Percentiles rank a stretch among this genome's conserved stretches.
Conservation (phyloP, 1,139 yeast genomes). For the Kurtzmaniella natalensis region DNA sequence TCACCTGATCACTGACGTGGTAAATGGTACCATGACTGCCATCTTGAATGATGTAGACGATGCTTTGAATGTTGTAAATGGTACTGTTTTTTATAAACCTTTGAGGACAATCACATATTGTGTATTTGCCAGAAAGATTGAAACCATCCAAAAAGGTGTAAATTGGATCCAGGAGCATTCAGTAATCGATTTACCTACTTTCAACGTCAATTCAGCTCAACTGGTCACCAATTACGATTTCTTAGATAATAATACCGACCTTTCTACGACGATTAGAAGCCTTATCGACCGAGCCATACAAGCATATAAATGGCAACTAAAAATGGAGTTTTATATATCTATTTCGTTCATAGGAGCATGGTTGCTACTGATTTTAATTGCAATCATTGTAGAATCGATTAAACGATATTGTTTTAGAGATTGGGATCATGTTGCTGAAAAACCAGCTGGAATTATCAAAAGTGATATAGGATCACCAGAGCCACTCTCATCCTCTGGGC, state of each 20-base stretch:
- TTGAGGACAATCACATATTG: constrained; percentile 70
- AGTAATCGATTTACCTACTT: background rate
- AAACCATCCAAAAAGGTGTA: constrained; percentile 61
- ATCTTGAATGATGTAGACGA: constrained; percentile 47
- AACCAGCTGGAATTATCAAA: too few relatives aligned
- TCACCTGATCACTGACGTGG: constrained; percentile 45
- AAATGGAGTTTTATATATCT: background rate
- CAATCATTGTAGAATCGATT: constrained; percentile 23
- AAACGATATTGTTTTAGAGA: too few relatives aligned
- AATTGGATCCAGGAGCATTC: constrained; percentile 70
- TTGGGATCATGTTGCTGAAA: too few relatives aligned
- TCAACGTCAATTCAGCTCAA: background rate
- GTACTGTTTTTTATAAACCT: constrained; percentile 48
- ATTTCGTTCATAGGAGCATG: background rate
- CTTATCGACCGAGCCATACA: background rate
- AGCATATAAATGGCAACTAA: background rate
- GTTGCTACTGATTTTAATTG: constrained; percentile 38
- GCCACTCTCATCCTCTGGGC: too few relatives aligned
- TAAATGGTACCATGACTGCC: constrained; percentile 51
- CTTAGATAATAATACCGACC: background rate
- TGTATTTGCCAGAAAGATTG: constrained; percentile 69
- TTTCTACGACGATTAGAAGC: background rate
- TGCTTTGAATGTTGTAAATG: constrained; percentile 25
- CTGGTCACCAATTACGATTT: too few relatives aligned
- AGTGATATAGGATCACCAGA: too few relatives aligned